Percentiles rank a stretch among this genome's conserved stretches.
Conservation (phyloP, 805 yeast species). For the Sugiyamaella marilandica region DNA sequence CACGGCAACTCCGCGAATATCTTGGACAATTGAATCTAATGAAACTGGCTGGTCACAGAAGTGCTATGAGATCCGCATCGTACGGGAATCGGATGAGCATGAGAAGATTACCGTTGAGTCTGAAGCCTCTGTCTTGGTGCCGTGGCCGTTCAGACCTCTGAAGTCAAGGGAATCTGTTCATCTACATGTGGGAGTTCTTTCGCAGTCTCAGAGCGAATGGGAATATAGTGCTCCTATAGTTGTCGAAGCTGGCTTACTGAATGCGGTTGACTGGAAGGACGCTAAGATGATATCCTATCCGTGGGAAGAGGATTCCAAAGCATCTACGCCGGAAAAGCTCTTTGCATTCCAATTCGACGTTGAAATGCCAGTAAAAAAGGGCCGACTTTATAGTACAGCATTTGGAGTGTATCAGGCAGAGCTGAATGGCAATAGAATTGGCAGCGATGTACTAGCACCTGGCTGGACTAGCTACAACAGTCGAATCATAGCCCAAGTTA, state of each 20-base stretch:
- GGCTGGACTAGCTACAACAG: conserved; percentile 29
- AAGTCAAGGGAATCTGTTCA: conserved; percentile 7
- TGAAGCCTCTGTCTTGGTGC: conserved; percentile 6
- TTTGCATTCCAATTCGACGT: neutral
- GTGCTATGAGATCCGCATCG: conserved; percentile 3
- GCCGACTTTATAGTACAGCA: conserved; percentile 24
- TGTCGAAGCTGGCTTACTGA: conserved; percentile 6
- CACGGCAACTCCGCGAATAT: conserved; percentile 4
- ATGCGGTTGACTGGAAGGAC: conserved; percentile 1
- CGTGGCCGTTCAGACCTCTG: conserved; percentile 5
- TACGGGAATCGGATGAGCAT: neutral
- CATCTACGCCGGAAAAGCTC: neutral
- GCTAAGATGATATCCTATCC: neutral
- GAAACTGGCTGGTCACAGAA: conserved; percentile 7
- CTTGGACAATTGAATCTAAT: conserved; percentile 8
- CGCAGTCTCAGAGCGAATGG: neutral
- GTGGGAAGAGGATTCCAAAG: neutral
- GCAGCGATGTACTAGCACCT: conserved; percentile 24
- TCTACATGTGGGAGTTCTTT: conserved; percentile 5
- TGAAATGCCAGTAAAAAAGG: neutral
- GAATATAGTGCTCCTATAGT: neutral
- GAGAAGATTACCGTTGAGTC: neutral
- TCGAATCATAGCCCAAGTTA: conserved; percentile 23
- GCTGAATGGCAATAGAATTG: conserved; percentile 24
- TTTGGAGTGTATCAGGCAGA: conserved; percentile 26